Conservation (phyloP, 257 asterid species). For the Jaltomata sinuosa region DNA sequence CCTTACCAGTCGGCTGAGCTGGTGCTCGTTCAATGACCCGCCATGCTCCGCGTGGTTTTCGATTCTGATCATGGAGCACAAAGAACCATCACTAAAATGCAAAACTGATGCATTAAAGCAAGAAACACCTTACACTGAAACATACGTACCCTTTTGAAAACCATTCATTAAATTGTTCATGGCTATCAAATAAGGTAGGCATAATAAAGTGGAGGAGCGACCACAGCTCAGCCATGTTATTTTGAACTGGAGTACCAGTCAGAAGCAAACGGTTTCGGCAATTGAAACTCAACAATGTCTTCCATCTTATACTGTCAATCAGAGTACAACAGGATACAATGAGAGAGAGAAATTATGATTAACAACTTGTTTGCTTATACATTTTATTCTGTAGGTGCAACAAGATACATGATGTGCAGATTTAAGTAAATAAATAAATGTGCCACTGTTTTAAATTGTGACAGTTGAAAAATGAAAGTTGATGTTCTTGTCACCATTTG, state of each 20-base stretch:
- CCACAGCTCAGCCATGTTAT: constrained; percentile 99
- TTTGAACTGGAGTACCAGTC: constrained; percentile 97
- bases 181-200: constrained; percentile 98
- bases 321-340: constrained; percentile 21
- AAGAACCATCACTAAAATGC: constrained; percentile 16
- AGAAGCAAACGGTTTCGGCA: constrained; percentile 96
- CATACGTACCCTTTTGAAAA: constrained; percentile 87
- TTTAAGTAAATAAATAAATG: neutral
- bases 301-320: constrained; percentile 92
- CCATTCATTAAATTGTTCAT: constrained; percentile 98
- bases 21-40: constrained; percentile 95
- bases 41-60: constrained; percentile 99
- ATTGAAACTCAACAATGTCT: constrained; percentile 91
- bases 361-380: neutral
- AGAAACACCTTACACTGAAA: neutral
- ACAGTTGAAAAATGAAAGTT: neutral
- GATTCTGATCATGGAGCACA: constrained; percentile 47
- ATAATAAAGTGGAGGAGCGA: constrained; percentile 93
- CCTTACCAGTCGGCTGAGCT: constrained; percentile 95
- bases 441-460: neutral
- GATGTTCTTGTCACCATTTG: neutral
- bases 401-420: neutral
- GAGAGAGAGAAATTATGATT: neutral
- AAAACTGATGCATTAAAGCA: neutral
- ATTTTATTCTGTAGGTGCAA: neutral